phyloP scores from a whole-genome alignment of 2,329 filamentous ascomycete genomes.

The Zasmidium angulare region DNA sequence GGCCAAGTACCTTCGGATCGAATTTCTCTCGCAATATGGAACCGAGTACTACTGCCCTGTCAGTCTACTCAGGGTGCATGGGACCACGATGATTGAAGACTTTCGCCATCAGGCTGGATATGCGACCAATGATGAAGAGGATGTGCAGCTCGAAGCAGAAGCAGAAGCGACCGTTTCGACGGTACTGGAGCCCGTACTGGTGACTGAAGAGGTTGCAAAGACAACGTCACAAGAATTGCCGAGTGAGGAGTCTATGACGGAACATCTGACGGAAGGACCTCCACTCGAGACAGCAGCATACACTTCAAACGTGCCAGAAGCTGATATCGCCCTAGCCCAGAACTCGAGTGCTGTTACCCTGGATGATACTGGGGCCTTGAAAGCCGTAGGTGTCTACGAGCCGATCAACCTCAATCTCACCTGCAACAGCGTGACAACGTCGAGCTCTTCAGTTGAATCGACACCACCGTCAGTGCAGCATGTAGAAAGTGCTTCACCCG shows the following conservation, averaged over 20 bases:
- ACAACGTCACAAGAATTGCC: slow-evolving; percentile 9
- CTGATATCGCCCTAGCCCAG: background rate
- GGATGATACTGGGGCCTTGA: slow-evolving; percentile 11
- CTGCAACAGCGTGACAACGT: slow-evolving; percentile 7
- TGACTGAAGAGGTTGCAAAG: slow-evolving; percentile 14
- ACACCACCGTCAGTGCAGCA: background rate
- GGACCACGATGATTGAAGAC: slow-evolving; percentile 91
- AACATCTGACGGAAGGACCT: background rate
- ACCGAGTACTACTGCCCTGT: slow-evolving; percentile 96
- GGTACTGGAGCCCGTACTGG: slow-evolving; percentile 13
- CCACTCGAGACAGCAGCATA: background rate
- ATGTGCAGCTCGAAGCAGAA: slow-evolving; percentile 16
- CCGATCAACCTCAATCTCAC: slow-evolving; percentile 18
- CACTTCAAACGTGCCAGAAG: background rate
- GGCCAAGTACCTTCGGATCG: slow-evolving; percentile 88
- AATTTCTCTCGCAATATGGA: slow-evolving; percentile 90
- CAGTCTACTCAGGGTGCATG: slow-evolving; percentile 86
- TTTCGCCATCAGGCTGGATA: slow-evolving; percentile 82
- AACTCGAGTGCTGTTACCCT: background rate
- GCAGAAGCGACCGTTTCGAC: slow-evolving; percentile 15
- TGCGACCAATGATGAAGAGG: slow-evolving; percentile 55
- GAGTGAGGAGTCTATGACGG: background rate
- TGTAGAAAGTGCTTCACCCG: background rate
- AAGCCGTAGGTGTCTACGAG: slow-evolving; percentile 14
- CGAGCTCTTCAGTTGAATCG: background rate